Evolutionary conservation across 2,329 filamentous ascomycete genomes (phyloP).

Genomic region (Fusarium sp.): DNA sequence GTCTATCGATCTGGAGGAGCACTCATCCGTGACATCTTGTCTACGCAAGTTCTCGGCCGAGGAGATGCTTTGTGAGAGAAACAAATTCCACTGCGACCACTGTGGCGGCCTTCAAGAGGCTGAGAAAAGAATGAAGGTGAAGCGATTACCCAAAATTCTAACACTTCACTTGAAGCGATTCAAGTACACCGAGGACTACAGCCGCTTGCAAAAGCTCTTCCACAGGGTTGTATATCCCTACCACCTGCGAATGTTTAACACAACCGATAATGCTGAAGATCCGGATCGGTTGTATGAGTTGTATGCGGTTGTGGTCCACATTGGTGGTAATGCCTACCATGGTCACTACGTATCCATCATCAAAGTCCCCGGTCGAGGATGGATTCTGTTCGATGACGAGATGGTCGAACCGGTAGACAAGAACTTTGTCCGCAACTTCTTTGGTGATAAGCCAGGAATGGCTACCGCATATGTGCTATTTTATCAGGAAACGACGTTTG

Average conservation of each 20-base stretch:
- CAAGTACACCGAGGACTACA: slow-evolving; percentile 97
- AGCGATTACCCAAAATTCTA: slow-evolving; percentile 89
- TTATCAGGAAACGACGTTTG: slow-evolving; percentile 89
- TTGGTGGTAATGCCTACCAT: slow-evolving; percentile 95
- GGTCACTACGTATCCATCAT: slow-evolving; percentile 98
- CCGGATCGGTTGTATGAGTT: slow-evolving; percentile 95
- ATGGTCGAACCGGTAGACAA: slow-evolving; percentile 99
- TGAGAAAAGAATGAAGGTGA: slow-evolving; percentile 99
- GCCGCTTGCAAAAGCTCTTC: slow-evolving; percentile 93
- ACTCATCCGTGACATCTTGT: slow-evolving; percentile 96
- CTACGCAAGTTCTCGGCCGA: slow-evolving; percentile 96
- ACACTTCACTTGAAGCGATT: slow-evolving; percentile 96
- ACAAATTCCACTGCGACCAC: slow-evolving; percentile 99
- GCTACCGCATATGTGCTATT: slow-evolving; percentile 98
- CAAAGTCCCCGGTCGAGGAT: slow-evolving; percentile 95
- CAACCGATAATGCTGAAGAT: slow-evolving; percentile 93
- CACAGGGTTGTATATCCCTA: slow-evolving; percentile 98
- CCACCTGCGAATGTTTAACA: slow-evolving; percentile 96
- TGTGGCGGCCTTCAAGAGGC: slow-evolving; percentile 97
- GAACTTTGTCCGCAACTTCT: slow-evolving; percentile 95
- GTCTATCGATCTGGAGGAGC: slow-evolving; percentile 94
- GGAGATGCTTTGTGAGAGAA: slow-evolving; percentile 97
- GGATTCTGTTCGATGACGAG: slow-evolving; percentile 97
- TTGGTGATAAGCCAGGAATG: slow-evolving; percentile 90
- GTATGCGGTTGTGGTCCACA: slow-evolving; percentile 97